Conservation (phyloP, 1,284 basidiomycete genomes). For the Phaffia rhodozyma region DNA sequence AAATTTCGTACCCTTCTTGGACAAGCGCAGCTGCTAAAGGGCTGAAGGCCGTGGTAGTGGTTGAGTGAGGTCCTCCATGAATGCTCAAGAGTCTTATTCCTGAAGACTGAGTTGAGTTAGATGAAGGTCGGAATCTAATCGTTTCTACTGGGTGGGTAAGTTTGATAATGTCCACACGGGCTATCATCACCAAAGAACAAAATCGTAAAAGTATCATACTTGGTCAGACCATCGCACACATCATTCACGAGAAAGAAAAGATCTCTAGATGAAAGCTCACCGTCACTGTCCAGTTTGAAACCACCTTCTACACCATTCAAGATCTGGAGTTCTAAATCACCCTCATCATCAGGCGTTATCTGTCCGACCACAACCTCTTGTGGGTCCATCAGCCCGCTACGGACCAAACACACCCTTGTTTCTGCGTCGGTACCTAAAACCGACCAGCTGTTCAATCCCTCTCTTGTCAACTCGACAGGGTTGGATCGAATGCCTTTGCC, state of each 20-base stretch:
- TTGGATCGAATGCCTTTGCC: no score
- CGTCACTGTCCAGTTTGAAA: no score
- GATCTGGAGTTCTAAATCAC: constrained; percentile 15
- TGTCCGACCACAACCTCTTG: constrained; percentile 44
- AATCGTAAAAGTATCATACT: no score
- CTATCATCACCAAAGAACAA: no score
- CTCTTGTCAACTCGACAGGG: constrained; percentile 10
- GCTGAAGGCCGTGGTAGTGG: constrained; percentile 42
- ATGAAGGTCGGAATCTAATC: no score
- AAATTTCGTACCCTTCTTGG: constrained; percentile 52
- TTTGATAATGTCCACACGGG: no score
- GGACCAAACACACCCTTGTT: constrained; percentile 40
- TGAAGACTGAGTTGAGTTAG: constrained; percentile 4
- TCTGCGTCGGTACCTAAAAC: constrained; percentile 45
- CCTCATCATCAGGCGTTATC: constrained; percentile 28
- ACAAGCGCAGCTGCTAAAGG: constrained; percentile 41
- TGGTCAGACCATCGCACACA: no score
- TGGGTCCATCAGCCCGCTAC: constrained; percentile 44
- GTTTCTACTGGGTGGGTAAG: no score
- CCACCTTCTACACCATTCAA: no score
- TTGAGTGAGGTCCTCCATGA: constrained; percentile 57
- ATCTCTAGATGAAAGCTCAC: no score
- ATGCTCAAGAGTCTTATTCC: constrained; percentile 40
- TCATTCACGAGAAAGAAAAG: no score
- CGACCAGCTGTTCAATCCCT: constrained; percentile 41